Conservation (phyloP, 345 rosid species). For the Eucalyptus urophylla region DNA sequence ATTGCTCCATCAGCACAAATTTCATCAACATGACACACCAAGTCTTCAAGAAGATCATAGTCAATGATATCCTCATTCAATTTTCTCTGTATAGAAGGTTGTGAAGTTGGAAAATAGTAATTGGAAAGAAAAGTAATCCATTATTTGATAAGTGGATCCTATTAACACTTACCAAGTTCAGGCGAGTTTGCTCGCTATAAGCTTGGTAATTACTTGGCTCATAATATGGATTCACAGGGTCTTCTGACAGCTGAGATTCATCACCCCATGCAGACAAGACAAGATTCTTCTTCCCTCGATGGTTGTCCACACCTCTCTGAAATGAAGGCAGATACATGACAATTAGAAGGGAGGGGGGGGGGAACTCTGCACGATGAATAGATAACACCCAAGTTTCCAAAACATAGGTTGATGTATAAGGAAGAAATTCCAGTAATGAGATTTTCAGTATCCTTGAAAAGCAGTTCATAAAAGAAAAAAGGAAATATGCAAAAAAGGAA, state of each 20-base stretch:
- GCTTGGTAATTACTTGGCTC: slow-evolving; percentile 42
- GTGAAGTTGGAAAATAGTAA: not conserved
- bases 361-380: not conserved
- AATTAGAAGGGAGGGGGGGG: not conserved
- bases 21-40: slow-evolving; percentile 75
- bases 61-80: slow-evolving; percentile 80
- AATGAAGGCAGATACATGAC: not conserved
- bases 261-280: slow-evolving; percentile 91
- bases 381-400: not conserved
- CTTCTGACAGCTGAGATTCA: slow-evolving; percentile 71
- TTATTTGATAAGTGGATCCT: not conserved
- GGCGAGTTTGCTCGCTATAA: slow-evolving; percentile 53
- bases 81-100: slow-evolving; percentile 40
- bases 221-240: slow-evolving; percentile 55
- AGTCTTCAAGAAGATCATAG: slow-evolving; percentile 88
- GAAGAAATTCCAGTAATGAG: not conserved
- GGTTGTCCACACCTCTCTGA: slow-evolving; percentile 66
- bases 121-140: not conserved
- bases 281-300: slow-evolving; percentile 87
- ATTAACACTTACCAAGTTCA: slow-evolving; percentile 52
- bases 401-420: not conserved
- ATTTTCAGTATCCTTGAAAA: not conserved
- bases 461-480: not conserved
- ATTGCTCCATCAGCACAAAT: slow-evolving; percentile 70
- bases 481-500: not conserved